Conservation (phyloP, 139 green algal genomes). For the Closterium sp. region DNA sequence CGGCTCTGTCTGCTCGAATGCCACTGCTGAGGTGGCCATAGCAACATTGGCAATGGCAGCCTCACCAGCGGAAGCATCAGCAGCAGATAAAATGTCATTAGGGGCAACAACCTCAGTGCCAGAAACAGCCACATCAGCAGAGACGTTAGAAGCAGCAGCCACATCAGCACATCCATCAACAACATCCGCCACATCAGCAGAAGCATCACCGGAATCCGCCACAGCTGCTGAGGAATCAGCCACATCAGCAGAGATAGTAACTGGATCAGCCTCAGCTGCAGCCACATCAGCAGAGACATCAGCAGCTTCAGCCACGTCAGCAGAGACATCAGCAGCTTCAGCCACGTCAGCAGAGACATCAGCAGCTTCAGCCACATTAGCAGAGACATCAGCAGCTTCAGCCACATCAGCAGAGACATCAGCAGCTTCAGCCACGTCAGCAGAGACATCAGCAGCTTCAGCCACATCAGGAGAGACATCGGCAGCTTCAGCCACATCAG, state of each 20-base stretch:
- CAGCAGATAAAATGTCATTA: neutral
- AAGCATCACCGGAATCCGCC: too few relatives aligned
- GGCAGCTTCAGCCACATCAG: neutral
- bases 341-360: neutral
- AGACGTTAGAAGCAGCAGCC: too few relatives aligned
- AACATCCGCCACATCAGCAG: too few relatives aligned
- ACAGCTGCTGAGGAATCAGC: too few relatives aligned
- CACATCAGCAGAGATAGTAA: too few relatives aligned
- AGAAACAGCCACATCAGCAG: neutral
- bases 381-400: neutral
- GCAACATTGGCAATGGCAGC: neutral
- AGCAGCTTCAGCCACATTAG: neutral
- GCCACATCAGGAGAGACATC: neutral
- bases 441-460: neutral
- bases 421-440: neutral
- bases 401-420: neutral
- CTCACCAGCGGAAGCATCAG: neutral
- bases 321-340: neutral
- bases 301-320: neutral
- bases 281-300: neutral
- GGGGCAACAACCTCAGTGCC: too few relatives aligned
- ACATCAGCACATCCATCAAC: too few relatives aligned
- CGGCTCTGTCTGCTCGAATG: neutral
- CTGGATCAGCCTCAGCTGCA: too few relatives aligned
- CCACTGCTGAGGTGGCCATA: neutral